A percentile compares a stretch with the other conserved stretches of the same genome.
These are phyloP conservation scores for Debaryomyces sp. DNA, from an alignment of 1,139 yeast species.

Conservation along the genomic window DNA sequence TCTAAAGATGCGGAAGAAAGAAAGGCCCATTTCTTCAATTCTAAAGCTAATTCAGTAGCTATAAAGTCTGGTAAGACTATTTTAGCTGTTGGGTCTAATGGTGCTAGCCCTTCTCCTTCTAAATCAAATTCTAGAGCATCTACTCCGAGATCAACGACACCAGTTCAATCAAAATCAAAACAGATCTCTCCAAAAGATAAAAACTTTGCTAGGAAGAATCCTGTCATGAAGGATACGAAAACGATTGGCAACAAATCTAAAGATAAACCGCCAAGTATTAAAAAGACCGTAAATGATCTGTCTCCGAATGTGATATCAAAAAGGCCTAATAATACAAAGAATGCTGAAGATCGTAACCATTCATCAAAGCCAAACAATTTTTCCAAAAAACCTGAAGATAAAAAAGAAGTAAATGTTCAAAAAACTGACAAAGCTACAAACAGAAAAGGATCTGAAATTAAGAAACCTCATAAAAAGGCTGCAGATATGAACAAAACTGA, in stretches of 20 bases:
- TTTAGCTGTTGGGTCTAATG: constrained; percentile 41
- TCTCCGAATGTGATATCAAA: background rate
- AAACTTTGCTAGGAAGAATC: background rate
- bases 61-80: constrained; percentile 46
- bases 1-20: constrained; percentile 36
- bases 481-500: background rate
- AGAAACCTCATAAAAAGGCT: background rate
- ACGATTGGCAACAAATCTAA: background rate
- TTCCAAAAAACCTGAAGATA: background rate
- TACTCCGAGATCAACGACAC: constrained; percentile 10
- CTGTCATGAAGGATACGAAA: background rate
- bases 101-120: constrained; percentile 15
- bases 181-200: background rate
- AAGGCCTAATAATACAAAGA: background rate
- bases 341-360: background rate
- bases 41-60: constrained; percentile 34
- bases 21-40: constrained; percentile 40
- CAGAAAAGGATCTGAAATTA: background rate
- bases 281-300: background rate
- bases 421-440: background rate
- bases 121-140: constrained; percentile 8
- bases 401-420: background rate
- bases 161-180: background rate
- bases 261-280: background rate
- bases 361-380: background rate